phyloP scores from a whole-genome alignment of 441 rosid genomes.

The Gossypium davidsonii region DNA sequence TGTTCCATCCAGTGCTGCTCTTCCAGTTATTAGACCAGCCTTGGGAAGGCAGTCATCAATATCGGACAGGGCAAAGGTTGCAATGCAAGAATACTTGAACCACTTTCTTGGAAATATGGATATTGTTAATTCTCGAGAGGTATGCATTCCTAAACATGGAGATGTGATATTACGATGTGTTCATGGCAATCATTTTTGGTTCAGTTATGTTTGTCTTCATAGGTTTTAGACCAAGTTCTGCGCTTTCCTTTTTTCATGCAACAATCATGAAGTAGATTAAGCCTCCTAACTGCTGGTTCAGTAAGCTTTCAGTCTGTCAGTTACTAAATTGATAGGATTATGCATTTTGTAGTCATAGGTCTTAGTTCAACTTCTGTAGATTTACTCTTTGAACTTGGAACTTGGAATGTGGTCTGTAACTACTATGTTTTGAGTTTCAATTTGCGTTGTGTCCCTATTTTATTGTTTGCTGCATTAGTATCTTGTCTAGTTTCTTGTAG shows the following conservation, averaged over 20 bases:
- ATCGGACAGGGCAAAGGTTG: slow-evolving; percentile 85
- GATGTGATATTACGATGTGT: not conserved
- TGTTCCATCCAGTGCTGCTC: slow-evolving; percentile 97
- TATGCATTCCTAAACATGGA: slow-evolving; percentile 22
- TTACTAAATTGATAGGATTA: not conserved
- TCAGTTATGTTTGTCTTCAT: not conserved
- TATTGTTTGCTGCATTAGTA: slow-evolving; percentile 15
- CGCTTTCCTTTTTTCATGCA: not conserved
- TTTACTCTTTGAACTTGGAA: not conserved
- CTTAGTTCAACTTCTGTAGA: not conserved
- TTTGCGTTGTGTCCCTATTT: not conserved
- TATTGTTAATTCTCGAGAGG: slow-evolving; percentile 95
- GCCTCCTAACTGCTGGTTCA: not conserved
- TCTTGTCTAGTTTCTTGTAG: slow-evolving; percentile 36
- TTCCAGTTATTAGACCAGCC: slow-evolving; percentile 88
- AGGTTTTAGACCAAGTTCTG: not conserved
- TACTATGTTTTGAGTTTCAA: slow-evolving; percentile 1
- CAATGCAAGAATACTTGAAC: slow-evolving; percentile 93
- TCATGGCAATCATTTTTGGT: not conserved
- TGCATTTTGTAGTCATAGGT: not conserved
- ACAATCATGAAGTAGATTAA: slow-evolving; percentile 4
- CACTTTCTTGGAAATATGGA: slow-evolving; percentile 91
- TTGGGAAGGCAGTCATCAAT: slow-evolving; percentile 88
- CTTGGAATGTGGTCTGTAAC: not conserved
- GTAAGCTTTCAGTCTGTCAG: not conserved